Evolutionary conservation across 768 basidiomycete species (phyloP), one percentile per base, ranked within the genome.

Genomic region (Tremella yokohamensis): DNA sequence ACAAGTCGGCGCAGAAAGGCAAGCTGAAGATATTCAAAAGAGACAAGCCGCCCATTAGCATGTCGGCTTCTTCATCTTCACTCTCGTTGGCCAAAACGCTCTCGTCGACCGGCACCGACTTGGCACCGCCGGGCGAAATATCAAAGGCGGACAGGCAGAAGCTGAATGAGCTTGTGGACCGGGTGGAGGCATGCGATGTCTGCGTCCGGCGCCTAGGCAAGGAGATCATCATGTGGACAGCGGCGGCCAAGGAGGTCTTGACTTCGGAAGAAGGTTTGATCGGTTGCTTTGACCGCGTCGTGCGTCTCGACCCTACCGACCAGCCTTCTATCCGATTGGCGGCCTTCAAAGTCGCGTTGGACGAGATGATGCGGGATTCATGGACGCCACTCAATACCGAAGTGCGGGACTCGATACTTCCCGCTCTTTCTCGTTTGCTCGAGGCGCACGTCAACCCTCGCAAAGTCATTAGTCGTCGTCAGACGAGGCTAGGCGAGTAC

Each of bases 21-120:
- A 64, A 70, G 7, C 26, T 73, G 6, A 72, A 72, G 48, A 50
- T 70, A 2, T 76, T 76, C 62, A 58, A 74, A 3, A 75, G 74
- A 49, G 68, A 73, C 42, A 74, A 71, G 49, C 26, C 47, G 8
- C 47, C 38, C 13, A 42, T 37, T 12, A 57, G 59, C 4, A 45
- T 34, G 29, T 62, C 25, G 26, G 22, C n/a, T 45, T 45, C 42
- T 45, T 18, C 42, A 45, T 45, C 42, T 6, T 45, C 50, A 8
- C 25, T 54, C 4, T 48, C 62, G 2, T 34, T 61, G 7, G 38
- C 59, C 2, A 54, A 50, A 38, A 60, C 47, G 25, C n/a, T 54
- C 47, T 29, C 54, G 45, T 56, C 45, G 40, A 29, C 51, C 22
- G 29, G 29, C 29, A 34, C 29, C 29, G 29, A 44, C 8, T 25